phyloP scores from a whole-genome alignment of 305 asterid species.

The Striga hermonthica region DNA sequence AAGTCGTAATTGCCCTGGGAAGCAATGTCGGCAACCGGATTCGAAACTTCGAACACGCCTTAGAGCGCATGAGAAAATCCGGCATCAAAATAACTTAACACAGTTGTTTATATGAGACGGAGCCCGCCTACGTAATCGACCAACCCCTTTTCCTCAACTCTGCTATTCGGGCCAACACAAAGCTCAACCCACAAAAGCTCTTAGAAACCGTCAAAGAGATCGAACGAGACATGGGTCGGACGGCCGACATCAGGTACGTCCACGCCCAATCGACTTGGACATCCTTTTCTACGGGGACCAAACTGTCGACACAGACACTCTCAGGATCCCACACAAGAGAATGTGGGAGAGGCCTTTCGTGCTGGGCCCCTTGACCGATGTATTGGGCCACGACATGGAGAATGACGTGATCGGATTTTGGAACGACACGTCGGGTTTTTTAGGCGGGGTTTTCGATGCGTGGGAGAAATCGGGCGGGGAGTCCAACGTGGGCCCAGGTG shows the following conservation, averaged over 20 bases:
- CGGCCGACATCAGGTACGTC: conserved; percentile 83
- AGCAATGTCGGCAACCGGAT: conserved; percentile 90
- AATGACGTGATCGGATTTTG: conserved; percentile 51
- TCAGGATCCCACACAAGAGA: conserved; percentile 76
- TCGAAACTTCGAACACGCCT: conserved; percentile 72
- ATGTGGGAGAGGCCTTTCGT: conserved; percentile 97
- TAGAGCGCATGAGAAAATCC: conserved; percentile 65
- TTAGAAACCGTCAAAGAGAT: conserved; percentile 66
- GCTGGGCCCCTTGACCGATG: conserved; percentile 80
- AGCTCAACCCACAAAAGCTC: conserved; percentile 67
- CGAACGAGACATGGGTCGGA: conserved; percentile 89
- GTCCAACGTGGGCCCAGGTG: conserved; percentile 62
- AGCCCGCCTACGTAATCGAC: conserved; percentile 87
- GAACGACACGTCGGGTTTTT: conserved; percentile 52
- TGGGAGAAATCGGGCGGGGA: conserved; percentile 90
- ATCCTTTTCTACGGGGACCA: conserved; percentile 77
- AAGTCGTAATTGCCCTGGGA: conserved; percentile 83
- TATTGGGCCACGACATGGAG: conserved; percentile 58
- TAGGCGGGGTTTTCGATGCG: conserved; percentile 58
- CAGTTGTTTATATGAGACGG: conserved; percentile 81
- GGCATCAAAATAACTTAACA: conserved; percentile 73
- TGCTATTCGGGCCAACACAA: conserved; percentile 76
- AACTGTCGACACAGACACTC: conserved; percentile 59
- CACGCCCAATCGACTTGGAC: conserved; percentile 90
- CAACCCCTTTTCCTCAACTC: conserved; percentile 91